phyloP scores from a whole-genome alignment of 768 basidiomycete species.

The Leccinum sublutescens region DNA sequence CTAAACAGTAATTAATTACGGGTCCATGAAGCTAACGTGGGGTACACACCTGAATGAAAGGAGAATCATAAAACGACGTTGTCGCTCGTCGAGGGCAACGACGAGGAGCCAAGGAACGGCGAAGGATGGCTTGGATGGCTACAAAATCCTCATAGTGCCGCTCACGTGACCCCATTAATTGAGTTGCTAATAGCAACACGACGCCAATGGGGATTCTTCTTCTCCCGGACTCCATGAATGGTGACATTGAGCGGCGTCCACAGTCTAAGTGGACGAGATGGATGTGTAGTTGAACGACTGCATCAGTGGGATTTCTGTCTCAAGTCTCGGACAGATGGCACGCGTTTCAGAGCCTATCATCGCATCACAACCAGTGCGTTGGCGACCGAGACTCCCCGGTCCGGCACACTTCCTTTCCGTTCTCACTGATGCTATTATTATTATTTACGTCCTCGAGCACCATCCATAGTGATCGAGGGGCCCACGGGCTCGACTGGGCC shows the following conservation, averaged over 20 bases:
- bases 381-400: slow-evolving; percentile 11
- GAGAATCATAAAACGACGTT: not conserved
- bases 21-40: not conserved
- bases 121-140: not conserved
- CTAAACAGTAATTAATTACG: not conserved
- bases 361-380: slow-evolving; percentile 21
- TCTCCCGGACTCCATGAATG: not conserved
- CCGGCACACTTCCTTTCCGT: not conserved
- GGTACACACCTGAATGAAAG: too few relatives aligned
- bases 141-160: slow-evolving; percentile 11
- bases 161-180: slow-evolving; percentile 19
- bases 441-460: too few relatives aligned
- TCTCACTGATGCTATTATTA: not conserved
- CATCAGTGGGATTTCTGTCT: not conserved
- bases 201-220: not conserved
- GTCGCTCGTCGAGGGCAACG: slow-evolving; percentile 8
- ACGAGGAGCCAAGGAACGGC: not conserved
- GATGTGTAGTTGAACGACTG: not conserved
- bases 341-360: not conserved
- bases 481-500: not conserved
- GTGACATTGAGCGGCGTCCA: not conserved
- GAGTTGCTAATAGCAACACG: slow-evolving; percentile 5
- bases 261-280: not conserved
- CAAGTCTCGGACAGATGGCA: not conserved
- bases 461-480: too few relatives aligned